Conservation (phyloP, 495 filamentous ascomycete species). For the Immersiella caudata region DNA sequence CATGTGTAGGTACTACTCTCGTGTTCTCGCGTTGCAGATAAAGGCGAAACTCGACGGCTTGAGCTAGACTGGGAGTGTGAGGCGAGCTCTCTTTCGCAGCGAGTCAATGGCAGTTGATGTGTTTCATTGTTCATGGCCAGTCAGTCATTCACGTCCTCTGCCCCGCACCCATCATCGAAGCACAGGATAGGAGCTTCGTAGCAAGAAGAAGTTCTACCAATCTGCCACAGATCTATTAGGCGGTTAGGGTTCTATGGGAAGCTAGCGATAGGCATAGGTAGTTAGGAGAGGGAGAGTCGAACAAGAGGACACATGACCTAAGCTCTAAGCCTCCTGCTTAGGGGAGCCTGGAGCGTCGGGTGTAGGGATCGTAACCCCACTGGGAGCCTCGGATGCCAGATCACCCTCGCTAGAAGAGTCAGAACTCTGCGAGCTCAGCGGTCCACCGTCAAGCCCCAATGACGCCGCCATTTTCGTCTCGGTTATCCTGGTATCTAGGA, state of each 20-base stretch:
- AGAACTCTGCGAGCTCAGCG: background rate
- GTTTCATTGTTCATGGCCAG: no score
- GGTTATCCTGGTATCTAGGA: constrained; percentile 11
- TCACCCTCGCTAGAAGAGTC: background rate
- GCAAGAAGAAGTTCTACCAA: no score
- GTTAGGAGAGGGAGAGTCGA: no score
- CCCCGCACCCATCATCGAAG: no score
- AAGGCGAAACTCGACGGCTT: constrained; percentile 64
- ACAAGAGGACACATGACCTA: background rate
- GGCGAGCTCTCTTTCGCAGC: no score
- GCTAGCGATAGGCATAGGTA: no score
- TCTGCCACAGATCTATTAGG: no score
- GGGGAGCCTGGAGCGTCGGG: background rate
- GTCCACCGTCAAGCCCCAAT: background rate
- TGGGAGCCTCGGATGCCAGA: background rate
- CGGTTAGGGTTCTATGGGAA: background rate
- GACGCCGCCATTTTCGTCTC: constrained; percentile 8
- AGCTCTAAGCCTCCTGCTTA: background rate
- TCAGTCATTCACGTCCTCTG: no score
- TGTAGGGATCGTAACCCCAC: background rate
- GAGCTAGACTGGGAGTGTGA: background rate
- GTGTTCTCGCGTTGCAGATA: constrained; percentile 74
- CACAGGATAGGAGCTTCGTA: no score
- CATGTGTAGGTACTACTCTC: constrained; percentile 71
- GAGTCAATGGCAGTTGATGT: no score